Evolutionary conservation across 2,329 filamentous ascomycete genomes (phyloP), one percentile per base, ranked within the genome.

Genomic region (Herpotrichia juniperi): DNA sequence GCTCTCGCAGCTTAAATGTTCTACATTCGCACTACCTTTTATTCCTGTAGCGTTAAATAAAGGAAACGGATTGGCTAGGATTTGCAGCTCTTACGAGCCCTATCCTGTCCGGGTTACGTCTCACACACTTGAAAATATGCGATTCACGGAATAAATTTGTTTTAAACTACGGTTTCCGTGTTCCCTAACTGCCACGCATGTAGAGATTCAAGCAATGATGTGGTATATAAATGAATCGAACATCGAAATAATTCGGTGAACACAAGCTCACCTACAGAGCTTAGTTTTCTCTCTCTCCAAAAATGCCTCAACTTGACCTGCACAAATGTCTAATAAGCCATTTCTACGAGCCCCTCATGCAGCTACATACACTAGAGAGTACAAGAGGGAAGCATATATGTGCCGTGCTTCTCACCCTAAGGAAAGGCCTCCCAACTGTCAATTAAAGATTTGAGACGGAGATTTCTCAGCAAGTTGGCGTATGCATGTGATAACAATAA

Each of bases 401-500:
- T 42, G 16, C 43, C 12, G 24, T 19, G 7, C 34, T n/a, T n/a
- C n/a, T n/a, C 34, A 12, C 17, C 45, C 16, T 9, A 42, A 26
- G 48, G 40, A 28, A 17, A 50, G 24, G 12, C 47, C 21, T 21
- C 39, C 26, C 42, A 35, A 16, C 19, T 47, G 40, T 21, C 26
- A 14, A 19, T 42, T 8, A 35, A 43, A 43, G 32, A 54, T 9
- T 19, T 55, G 6, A 48, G 50, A 52, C 39, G 47, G 16, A 50
- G 6, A 42, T 59, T 59, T 17, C 50, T 59, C 12, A 47, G 22
- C 30, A 48, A 55, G 17, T 26, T 59, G 24, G 46, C 51, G 14
- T 59, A 47, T 37, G 17, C 50, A n/a, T 59, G 51, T 42, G 51
- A 59, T 30, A 51, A 44, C 30, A 45, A 57, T n/a, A 57, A 59